These are phyloP conservation scores for Malbranchea zuffiana DNA, from an alignment of 2,329 filamentous ascomycete genomes.

Conservation along the genomic window DNA sequence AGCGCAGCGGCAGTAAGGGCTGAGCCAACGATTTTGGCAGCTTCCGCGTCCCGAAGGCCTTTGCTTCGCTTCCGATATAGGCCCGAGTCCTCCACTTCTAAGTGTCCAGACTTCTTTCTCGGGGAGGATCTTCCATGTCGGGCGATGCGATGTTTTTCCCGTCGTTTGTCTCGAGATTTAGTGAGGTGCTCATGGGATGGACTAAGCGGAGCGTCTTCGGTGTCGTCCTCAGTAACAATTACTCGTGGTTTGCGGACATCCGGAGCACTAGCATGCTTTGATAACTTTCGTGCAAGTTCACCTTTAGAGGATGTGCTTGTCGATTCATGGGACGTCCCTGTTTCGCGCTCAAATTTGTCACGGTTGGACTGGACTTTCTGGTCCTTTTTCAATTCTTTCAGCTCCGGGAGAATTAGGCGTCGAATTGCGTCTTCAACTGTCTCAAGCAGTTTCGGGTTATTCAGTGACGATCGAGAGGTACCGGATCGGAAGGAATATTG, in stretches of 20 bases:
- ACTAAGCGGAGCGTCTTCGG: constrained; percentile 2
- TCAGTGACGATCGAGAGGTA: constrained; percentile 62
- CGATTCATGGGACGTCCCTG: constrained; percentile 50
- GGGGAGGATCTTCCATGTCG: constrained; percentile 37
- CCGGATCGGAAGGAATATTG: constrained; percentile 50
- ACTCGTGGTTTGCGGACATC: constrained; percentile 53
- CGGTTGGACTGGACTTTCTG: constrained; percentile 66
- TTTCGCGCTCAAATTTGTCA: constrained; percentile 55
- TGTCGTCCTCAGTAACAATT: constrained; percentile 45
- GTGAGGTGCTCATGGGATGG: constrained; percentile 31
- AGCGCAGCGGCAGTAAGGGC: constrained; percentile 53
- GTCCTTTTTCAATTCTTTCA: constrained; percentile 83
- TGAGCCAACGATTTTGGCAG: constrained; percentile 45
- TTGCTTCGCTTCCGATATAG: constrained; percentile 45
- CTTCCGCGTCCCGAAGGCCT: constrained; percentile 44
- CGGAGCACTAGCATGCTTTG: constrained; percentile 47
- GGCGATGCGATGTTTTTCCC: constrained; percentile 42
- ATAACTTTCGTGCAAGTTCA: constrained; percentile 43
- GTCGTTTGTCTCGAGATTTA: constrained; percentile 43
- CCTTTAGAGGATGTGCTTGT: constrained; percentile 48
- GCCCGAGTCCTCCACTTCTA: constrained; percentile 42
- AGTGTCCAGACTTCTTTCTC: constrained; percentile 38
- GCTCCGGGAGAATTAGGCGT: constrained; percentile 76
- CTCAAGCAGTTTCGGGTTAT: constrained; percentile 81
- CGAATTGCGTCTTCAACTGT: constrained; percentile 91